Conservation (phyloP, 2,329 filamentous ascomycete genomes). For the Calonectria multiphialidica region DNA sequence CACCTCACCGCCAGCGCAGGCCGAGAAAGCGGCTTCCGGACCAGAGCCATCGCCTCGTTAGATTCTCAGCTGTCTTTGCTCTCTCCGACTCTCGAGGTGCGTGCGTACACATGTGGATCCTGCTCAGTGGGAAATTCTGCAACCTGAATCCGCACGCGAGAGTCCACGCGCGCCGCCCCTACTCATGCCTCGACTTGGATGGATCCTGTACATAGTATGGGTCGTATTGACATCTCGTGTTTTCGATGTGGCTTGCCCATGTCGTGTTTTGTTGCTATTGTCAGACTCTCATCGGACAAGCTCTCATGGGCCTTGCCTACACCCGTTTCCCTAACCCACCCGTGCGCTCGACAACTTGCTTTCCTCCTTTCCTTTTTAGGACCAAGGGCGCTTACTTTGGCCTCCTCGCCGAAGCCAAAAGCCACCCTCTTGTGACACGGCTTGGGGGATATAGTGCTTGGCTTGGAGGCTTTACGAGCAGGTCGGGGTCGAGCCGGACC, state of each 20-base stretch:
- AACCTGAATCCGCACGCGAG: slow-evolving; percentile 3
- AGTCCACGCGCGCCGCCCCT: slow-evolving; percentile 9
- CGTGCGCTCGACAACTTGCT: background rate
- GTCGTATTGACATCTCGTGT: slow-evolving; percentile 44
- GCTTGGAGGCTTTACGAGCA: background rate
- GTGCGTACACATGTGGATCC: slow-evolving; percentile 28
- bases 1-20: slow-evolving; percentile 8
- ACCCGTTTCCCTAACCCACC: slow-evolving; percentile 29
- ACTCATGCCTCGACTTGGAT: background rate
- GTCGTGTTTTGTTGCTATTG: slow-evolving; percentile 24
- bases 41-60: background rate
- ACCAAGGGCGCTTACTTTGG: background rate
- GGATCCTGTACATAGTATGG: slow-evolving; percentile 15
- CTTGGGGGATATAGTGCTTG: background rate
- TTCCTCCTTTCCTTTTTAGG: background rate
- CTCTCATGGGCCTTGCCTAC: slow-evolving; percentile 12
- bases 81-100: slow-evolving; percentile 13
- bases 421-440: background rate
- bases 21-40: background rate
- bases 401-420: background rate
- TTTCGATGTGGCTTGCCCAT: slow-evolving; percentile 30
- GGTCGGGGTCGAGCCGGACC: background rate
- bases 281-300: slow-evolving; percentile 19
- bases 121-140: slow-evolving; percentile 18
- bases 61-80: background rate